Conservation (phyloP, 139 green algal genomes). For the Chlorella sp. region DNA sequence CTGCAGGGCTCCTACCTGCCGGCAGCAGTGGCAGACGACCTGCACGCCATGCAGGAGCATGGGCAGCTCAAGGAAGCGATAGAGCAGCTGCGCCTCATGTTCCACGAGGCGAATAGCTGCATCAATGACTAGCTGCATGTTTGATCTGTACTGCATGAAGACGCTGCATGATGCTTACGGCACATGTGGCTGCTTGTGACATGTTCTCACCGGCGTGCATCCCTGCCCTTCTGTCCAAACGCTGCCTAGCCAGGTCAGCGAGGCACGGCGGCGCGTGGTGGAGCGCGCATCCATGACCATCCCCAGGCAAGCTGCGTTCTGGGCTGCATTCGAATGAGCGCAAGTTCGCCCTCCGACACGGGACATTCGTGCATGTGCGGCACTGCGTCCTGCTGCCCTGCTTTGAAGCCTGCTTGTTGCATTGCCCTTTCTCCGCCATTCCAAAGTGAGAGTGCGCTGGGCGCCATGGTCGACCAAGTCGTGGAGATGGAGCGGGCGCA, state of each 20-base stretch:
- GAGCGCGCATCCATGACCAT: neutral
- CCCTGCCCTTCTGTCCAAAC: too few species aligned
- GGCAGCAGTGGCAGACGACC: constrained; percentile 1
- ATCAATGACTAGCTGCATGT: too few species aligned
- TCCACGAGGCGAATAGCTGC: neutral
- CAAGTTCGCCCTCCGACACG: too few species aligned
- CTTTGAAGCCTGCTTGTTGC: too few species aligned
- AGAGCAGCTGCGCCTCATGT: neutral
- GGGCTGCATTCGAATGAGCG: too few species aligned
- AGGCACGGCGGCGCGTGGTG: neutral
- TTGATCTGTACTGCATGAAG: too few species aligned
- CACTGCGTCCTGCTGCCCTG: too few species aligned
- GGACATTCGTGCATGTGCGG: too few species aligned
- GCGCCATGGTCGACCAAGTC: neutral
- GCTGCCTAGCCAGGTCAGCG: neutral
- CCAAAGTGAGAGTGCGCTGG: neutral
- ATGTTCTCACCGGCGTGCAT: too few species aligned
- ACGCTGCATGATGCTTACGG: too few species aligned
- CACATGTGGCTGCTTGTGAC: too few species aligned
- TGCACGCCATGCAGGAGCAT: constrained; percentile 40
- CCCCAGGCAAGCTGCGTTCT: neutral
- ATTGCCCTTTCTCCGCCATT: too few species aligned
- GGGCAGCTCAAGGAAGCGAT: neutral
- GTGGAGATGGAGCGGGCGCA: constrained; percentile 24
- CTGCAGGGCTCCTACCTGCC: constrained; percentile 37